Base-by-base conservation (phyloP, 768 basidiomycete species). In the Rhodotorula toruloides region DNA sequence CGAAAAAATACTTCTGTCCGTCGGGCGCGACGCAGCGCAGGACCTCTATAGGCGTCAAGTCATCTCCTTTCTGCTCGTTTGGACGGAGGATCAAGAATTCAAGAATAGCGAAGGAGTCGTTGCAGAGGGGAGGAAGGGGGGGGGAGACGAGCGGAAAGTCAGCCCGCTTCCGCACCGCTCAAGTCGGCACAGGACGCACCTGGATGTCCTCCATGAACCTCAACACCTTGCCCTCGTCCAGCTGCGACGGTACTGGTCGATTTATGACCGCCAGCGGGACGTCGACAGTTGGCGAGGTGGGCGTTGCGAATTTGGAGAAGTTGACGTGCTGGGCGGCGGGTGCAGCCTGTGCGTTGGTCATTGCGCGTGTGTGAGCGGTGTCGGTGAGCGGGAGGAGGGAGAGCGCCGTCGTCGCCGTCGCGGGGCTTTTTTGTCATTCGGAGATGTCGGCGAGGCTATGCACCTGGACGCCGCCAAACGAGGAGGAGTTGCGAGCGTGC, bases 21-120 rank as follows among this genome's bases (percentile, higher is more conserved):
- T 76, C 72, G 4, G 71, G 67, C 3, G 72, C 60, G 32, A 61
- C 67, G 6, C 76, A 75, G 54, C 76, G 68, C 42, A 77, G 65
- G 2, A 79, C 72, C 36, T 79, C 78, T 32, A 79, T 76, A 8
- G 78, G 77, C 6, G 78, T 78, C 53, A 79, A 77, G 17, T 70
- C 68, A 68, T 77, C 78, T 25, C 78, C 78, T 17, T 63, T 63
- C 77, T 77, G 62, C 39, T 40, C 59, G 31, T 4, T 25, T 25
- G n/a, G 19, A 25, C 21, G 49, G 21, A n/a, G 50, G 50, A 16
- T n/a, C n/a, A n/a, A n/a, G n/a, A n/a, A n/a, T n/a, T n/a, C n/a
- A n/a, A n/a, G n/a, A n/a, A n/a, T n/a, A n/a, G n/a, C n/a, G n/a
- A n/a, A n/a, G n/a, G n/a, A n/a, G n/a, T n/a, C n/a, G n/a, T n/a